Evolutionary conservation across 208 protist genomes (phyloP).

Genomic region (Trypanosoma melophagium): DNA sequence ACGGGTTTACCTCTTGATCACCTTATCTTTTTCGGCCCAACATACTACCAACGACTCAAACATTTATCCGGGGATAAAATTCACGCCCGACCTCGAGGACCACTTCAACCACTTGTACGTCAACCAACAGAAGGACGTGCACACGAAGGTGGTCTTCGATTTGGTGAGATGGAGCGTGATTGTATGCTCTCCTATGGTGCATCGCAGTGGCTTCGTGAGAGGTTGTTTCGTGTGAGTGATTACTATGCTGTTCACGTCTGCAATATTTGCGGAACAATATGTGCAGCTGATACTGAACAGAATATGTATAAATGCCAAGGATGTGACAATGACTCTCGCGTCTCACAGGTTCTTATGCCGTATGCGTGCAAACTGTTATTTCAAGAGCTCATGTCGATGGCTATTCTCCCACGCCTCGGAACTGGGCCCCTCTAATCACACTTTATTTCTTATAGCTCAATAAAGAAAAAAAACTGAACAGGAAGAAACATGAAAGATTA

Average conservation of each 20-base stretch:
- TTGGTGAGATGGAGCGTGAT: conserved; percentile 98
- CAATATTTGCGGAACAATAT: conserved; percentile 93
- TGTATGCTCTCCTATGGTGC: conserved; percentile 97
- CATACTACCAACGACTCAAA: conserved; percentile 97
- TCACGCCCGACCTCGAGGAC: conserved; percentile 88
- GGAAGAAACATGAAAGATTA: too few species aligned
- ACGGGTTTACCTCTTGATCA: conserved; percentile 91
- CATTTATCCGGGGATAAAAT: conserved; percentile 98
- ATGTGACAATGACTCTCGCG: conserved; percentile 85
- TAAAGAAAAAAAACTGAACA: too few species aligned
- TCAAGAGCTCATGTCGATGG: conserved; percentile 97
- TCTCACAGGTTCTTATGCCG: conserved; percentile 94
- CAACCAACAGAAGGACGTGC: conserved; percentile 96
- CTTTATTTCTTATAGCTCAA: background rate
- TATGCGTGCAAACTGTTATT: conserved; percentile 98
- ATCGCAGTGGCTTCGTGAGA: conserved; percentile 89
- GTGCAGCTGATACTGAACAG: conserved; percentile 83
- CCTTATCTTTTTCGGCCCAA: conserved; percentile 95
- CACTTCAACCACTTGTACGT: conserved; percentile 86
- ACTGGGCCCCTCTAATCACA: conserved; percentile 37
- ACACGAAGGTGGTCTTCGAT: conserved; percentile 94
- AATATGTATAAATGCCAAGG: conserved; percentile 80
- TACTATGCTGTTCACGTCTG: conserved; percentile 93
- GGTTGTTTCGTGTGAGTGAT: conserved; percentile 91
- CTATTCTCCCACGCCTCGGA: conserved; percentile 91